A percentile compares a stretch with the other conserved stretches of the same genome.
Conservation (phyloP, 345 rosid species). For the Eucalyptus decipiens region DNA sequence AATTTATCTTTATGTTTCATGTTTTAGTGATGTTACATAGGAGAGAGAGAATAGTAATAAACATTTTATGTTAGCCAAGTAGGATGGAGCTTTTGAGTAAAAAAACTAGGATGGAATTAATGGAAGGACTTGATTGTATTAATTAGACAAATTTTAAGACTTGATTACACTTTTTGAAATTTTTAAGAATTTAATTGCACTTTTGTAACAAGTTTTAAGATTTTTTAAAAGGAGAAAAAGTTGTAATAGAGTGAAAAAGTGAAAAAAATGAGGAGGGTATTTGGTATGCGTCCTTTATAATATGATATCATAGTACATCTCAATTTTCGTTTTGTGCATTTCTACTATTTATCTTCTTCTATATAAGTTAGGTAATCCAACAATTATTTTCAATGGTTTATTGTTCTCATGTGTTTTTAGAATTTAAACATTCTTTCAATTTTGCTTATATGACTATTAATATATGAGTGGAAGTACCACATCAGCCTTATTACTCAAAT, state of each 20-base stretch:
- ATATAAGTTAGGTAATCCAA: background rate
- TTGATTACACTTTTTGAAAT: background rate
- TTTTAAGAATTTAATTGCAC: background rate
- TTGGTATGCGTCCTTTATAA: background rate
- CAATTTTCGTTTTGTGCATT: background rate
- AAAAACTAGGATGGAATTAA: too few relatives aligned
- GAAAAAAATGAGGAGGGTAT: background rate
- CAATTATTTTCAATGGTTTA: background rate
- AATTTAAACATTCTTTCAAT: background rate
- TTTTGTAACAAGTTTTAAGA: background rate
- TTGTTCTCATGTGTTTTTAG: background rate
- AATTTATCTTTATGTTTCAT: background rate
- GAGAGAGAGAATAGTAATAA: background rate
- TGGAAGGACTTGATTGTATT: background rate
- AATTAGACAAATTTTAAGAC: background rate
- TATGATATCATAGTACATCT: background rate
- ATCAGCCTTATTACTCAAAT: background rate
- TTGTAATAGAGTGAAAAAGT: background rate
- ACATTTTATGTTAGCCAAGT: background rate
- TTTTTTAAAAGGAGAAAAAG: background rate
- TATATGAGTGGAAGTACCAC: background rate
- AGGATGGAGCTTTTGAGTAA: background rate
- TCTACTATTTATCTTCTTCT: background rate
- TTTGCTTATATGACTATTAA: background rate
- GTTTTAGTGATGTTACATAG: background rate